Conservation (phyloP, 2,329 filamentous ascomycete genomes). For the Talaromyces sp. region DNA sequence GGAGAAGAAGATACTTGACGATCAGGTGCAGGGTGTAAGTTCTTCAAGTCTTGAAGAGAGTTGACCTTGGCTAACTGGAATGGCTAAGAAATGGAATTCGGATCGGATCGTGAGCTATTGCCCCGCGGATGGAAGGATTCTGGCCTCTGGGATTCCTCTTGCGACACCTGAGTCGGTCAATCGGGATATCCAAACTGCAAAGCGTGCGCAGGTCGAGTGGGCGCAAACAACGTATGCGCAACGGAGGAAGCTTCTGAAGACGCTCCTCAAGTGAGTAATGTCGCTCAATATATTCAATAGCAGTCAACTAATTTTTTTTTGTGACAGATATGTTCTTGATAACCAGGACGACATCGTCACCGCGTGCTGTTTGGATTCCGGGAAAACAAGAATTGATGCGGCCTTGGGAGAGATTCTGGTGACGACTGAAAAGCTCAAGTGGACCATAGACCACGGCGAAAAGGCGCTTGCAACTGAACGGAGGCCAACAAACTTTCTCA, state of each 20-base stretch:
- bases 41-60: not conserved
- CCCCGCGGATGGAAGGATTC: slow-evolving; percentile 79
- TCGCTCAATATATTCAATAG: not conserved
- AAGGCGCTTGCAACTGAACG: slow-evolving; percentile 65
- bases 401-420: slow-evolving; percentile 91
- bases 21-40: slow-evolving; percentile 36
- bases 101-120: slow-evolving; percentile 47
- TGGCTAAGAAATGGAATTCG: slow-evolving; percentile 34
- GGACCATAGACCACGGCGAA: slow-evolving; percentile 90
- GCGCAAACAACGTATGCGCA: slow-evolving; percentile 69
- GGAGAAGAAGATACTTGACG: slow-evolving; percentile 30
- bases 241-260: slow-evolving; percentile 71
- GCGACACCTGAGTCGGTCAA: slow-evolving; percentile 74
- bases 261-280: slow-evolving; percentile 60
- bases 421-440: slow-evolving; percentile 87
- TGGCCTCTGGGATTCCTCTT: slow-evolving; percentile 62
- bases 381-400: slow-evolving; percentile 94
- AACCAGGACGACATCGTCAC: slow-evolving; percentile 83
- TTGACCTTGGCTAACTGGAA: slow-evolving; percentile 2
- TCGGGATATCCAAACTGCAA: slow-evolving; percentile 66
- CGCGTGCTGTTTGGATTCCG: slow-evolving; percentile 83
- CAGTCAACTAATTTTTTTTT: not conserved
- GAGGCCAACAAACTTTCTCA: slow-evolving; percentile 82
- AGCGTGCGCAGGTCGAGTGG: slow-evolving; percentile 72
- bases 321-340: slow-evolving; percentile 64